Percentiles rank a stretch among this genome's conserved stretches.
These are phyloP conservation scores for Diplosphaera chodatii DNA, from an alignment of 139 green algal genomes.

Conservation along the genomic window DNA sequence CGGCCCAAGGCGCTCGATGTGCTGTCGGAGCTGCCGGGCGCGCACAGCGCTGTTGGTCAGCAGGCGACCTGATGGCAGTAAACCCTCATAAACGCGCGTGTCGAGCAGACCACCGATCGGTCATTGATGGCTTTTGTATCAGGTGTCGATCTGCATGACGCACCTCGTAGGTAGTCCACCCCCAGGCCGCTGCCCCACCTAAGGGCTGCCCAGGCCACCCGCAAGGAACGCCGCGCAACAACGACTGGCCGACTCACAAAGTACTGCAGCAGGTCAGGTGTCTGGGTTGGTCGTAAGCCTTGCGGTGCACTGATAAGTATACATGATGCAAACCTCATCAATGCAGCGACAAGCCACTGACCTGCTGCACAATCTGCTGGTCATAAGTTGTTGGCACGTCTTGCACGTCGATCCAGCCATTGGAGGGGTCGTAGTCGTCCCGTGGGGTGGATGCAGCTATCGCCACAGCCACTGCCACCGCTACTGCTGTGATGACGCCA, in stretches of 20 bases:
- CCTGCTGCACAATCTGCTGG: background rate
- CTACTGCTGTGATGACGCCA: background rate
- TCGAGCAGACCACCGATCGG: too few species aligned
- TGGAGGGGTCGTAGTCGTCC: background rate
- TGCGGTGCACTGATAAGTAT: too few species aligned
- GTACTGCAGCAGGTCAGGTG: too few species aligned
- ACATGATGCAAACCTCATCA: too few species aligned
- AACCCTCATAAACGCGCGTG: too few species aligned
- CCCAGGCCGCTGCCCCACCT: constrained; percentile 42
- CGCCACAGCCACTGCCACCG: background rate
- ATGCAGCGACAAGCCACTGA: too few species aligned
- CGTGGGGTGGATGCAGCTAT: background rate
- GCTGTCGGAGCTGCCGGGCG: constrained; percentile 44
- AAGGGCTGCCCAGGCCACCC: constrained; percentile 35
- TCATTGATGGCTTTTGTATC: too few species aligned
- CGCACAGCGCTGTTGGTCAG: constrained; percentile 26
- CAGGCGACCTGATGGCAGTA: background rate
- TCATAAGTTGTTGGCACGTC: background rate
- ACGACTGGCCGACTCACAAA: constrained; percentile 49
- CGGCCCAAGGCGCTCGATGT: constrained; percentile 72
- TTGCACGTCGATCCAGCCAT: background rate
- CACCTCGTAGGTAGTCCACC: constrained; percentile 29
- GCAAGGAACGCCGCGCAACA: constrained; percentile 38
- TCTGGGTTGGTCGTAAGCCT: too few species aligned
- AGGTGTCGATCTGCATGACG: too few species aligned